Conservation (phyloP, 1,139 yeast genomes). For the Suhomyces wounanorum region DNA sequence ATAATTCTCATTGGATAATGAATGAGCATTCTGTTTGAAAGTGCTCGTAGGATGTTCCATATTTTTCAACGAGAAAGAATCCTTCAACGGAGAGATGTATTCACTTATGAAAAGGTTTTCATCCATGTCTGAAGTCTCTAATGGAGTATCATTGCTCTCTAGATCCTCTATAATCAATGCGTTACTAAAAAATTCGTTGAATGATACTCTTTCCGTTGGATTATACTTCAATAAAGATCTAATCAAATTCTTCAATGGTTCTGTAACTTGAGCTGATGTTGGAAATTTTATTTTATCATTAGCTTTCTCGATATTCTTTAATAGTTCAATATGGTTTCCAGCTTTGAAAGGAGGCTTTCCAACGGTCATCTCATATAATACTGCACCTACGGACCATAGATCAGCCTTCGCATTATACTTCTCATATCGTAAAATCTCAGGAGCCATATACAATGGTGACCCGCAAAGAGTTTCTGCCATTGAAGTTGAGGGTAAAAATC, state of each 20-base stretch:
- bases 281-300: conserved; percentile 82
- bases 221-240: conserved; percentile 76
- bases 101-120: conserved; percentile 83
- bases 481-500: conserved; percentile 87
- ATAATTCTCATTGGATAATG: neutral
- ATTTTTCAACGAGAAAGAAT: neutral
- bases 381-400: conserved; percentile 98
- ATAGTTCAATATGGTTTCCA: conserved; percentile 83
- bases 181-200: conserved; percentile 79
- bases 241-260: conserved; percentile 67
- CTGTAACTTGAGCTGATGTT: conserved; percentile 56
- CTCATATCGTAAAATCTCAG: conserved; percentile 90
- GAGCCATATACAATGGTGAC: conserved; percentile 97
- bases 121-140: conserved; percentile 71
- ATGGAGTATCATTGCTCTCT: conserved; percentile 52
- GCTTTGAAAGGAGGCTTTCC: conserved; percentile 97
- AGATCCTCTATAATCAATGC: conserved; percentile 52
- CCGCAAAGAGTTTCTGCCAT: conserved; percentile 98
- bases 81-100: conserved; percentile 52
- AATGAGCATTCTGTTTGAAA: conserved; percentile 3
- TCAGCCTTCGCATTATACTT: conserved; percentile 97
- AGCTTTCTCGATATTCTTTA: conserved; percentile 79
- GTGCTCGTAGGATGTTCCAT: conserved; percentile 6
- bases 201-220: conserved; percentile 86
- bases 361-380: conserved; percentile 88